Percentiles rank a stretch among this genome's conserved stretches.
These are phyloP conservation scores for Malus asiatica DNA, from an alignment of 306 rosid species.

Conservation along the genomic window DNA sequence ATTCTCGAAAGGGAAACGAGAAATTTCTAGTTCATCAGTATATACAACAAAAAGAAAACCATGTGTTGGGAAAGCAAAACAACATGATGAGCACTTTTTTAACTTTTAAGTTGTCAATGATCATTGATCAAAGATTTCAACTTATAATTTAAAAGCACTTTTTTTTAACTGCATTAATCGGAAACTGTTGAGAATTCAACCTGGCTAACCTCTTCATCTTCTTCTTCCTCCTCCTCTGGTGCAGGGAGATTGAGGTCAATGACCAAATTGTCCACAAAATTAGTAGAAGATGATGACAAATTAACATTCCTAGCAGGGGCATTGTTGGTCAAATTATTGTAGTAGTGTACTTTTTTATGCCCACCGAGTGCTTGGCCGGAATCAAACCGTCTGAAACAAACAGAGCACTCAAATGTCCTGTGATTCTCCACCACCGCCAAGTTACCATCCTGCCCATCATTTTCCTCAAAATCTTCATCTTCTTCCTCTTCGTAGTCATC, in stretches of 20 bases:
- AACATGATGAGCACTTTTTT: not conserved
- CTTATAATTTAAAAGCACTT: not conserved
- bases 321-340: not conserved
- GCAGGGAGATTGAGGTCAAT: conserved; percentile 49
- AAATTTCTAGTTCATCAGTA: not conserved
- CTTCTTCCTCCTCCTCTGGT: conserved; percentile 9
- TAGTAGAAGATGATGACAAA: not conserved
- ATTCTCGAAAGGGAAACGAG: not conserved
- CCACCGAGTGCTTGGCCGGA: conserved; percentile 61
- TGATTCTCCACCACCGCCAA: not conserved
- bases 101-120: not conserved
- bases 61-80: not conserved
- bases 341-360: conserved; percentile 52
- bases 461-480: not conserved
- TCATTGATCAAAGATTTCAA: not conserved
- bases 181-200: not conserved
- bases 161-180: not conserved
- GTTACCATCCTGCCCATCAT: not conserved
- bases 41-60: not conserved
- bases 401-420: conserved; percentile 26
- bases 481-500: not conserved
- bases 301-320: not conserved
- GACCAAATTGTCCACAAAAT: not conserved
- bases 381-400: conserved; percentile 35
- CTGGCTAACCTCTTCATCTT: conserved; percentile 11